Conservation (phyloP, 2,329 filamentous ascomycete genomes). For the Davidsoniella eucalypti region DNA sequence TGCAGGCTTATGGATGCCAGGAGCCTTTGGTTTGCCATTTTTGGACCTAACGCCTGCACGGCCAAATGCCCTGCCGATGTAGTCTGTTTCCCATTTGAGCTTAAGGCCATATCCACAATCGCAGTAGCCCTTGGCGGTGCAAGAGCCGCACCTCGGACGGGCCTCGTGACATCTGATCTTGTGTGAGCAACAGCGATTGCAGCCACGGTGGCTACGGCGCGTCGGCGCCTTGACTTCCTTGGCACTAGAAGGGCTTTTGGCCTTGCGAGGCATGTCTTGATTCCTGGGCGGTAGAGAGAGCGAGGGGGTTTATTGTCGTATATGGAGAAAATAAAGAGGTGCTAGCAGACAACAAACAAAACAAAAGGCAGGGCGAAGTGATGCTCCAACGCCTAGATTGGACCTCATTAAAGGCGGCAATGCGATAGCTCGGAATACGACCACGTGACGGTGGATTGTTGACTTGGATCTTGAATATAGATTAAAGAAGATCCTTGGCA, state of each 20-base stretch:
- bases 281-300: neutral
- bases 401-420: no score
- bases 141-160: slow-evolving; percentile 15
- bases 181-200: slow-evolving; percentile 16
- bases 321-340: no score
- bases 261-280: no score
- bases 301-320: neutral
- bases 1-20: neutral
- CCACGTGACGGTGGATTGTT: no score
- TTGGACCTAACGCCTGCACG: slow-evolving; percentile 19
- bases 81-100: slow-evolving; percentile 19
- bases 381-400: no score
- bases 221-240: slow-evolving; percentile 8
- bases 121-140: slow-evolving; percentile 14
- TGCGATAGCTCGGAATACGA: no score
- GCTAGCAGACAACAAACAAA: no score
- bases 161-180: slow-evolving; percentile 16
- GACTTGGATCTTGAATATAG: no score
- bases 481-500: no score
- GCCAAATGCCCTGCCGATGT: slow-evolving; percentile 18
- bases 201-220: slow-evolving; percentile 16
- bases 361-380: no score
- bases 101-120: slow-evolving; percentile 11
- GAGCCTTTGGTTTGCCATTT: slow-evolving; percentile 4
- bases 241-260: no score